Conservation (phyloP, 2,329 filamentous ascomycete species). For the Cryphonectria japonica region DNA sequence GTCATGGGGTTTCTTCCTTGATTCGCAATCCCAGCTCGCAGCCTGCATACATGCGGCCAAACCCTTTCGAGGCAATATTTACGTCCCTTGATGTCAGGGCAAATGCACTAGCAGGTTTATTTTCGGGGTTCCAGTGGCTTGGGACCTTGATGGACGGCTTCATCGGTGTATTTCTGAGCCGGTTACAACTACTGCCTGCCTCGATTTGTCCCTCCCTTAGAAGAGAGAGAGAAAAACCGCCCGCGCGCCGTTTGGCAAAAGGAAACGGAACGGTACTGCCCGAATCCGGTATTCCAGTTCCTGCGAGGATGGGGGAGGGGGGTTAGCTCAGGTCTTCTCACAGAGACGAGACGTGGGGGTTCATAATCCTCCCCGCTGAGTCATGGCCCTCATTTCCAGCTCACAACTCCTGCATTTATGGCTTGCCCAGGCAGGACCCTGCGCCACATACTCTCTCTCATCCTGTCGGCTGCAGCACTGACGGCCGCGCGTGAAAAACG, state of each 20-base stretch:
- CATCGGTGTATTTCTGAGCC: conserved; percentile 12
- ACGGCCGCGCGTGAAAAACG: background rate
- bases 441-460: conserved; percentile 5
- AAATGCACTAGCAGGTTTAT: background rate
- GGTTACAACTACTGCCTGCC: conserved; percentile 5
- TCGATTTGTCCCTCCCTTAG: background rate
- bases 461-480: conserved; percentile 15
- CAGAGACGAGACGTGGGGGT: conserved; percentile 10
- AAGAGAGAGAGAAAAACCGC: background rate
- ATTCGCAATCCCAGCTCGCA: conserved; percentile 12
- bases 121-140: conserved; percentile 3
- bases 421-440: conserved; percentile 12
- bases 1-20: conserved; percentile 15
- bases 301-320: too few relatives aligned
- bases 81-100: conserved; percentile 24
- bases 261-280: conserved; percentile 14
- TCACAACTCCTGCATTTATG: background rate
- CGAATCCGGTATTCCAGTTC: background rate
- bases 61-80: conserved; percentile 13
- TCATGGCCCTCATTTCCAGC: background rate
- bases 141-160: conserved; percentile 7
- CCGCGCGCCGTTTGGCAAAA: background rate
- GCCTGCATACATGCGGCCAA: conserved; percentile 4
- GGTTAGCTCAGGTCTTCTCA: background rate
- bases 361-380: background rate